Evolutionary conservation across 2,329 filamentous ascomycete genomes (phyloP).

Genomic region (Trichoderma brevicompactum): DNA sequence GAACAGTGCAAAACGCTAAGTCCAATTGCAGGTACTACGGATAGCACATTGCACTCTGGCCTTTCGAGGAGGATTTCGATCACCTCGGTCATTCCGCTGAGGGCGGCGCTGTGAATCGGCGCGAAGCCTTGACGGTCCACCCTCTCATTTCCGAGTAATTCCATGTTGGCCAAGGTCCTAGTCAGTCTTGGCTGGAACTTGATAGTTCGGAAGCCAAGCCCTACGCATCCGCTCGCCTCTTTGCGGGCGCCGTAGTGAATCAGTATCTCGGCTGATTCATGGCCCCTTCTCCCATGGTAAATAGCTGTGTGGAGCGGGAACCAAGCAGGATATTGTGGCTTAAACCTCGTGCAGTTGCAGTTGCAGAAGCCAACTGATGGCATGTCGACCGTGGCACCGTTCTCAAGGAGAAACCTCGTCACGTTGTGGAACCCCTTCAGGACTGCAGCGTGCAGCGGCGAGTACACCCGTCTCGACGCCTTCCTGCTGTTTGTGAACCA

Average conservation of each 20-base stretch:
- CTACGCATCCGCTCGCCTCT: not conserved
- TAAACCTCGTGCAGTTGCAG: not conserved
- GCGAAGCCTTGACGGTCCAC: not conserved
- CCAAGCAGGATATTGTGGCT: not conserved
- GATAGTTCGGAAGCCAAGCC: not conserved
- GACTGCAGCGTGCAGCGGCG: not conserved
- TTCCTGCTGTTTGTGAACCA: not conserved
- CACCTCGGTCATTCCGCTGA: not conserved
- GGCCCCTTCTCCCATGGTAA: not conserved
- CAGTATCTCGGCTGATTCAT: not conserved
- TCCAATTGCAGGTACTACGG: too few relatives aligned
- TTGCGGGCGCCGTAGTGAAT: not conserved
- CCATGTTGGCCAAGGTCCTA: not conserved
- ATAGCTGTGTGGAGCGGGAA: constrained; percentile 2
- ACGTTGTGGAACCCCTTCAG: not conserved
- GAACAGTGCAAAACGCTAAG: not conserved
- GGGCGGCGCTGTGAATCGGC: not conserved
- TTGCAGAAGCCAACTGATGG: not conserved
- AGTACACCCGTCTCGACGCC: not conserved
- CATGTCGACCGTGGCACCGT: not conserved
- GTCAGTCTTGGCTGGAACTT: not conserved
- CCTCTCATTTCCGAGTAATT: not conserved
- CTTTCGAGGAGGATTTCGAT: not conserved
- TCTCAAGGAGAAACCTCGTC: not conserved
- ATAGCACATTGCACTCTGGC: not conserved